These are phyloP conservation scores for Pelargonium nanum DNA, from an alignment of 345 rosid genomes.

Conservation along the genomic window DNA sequence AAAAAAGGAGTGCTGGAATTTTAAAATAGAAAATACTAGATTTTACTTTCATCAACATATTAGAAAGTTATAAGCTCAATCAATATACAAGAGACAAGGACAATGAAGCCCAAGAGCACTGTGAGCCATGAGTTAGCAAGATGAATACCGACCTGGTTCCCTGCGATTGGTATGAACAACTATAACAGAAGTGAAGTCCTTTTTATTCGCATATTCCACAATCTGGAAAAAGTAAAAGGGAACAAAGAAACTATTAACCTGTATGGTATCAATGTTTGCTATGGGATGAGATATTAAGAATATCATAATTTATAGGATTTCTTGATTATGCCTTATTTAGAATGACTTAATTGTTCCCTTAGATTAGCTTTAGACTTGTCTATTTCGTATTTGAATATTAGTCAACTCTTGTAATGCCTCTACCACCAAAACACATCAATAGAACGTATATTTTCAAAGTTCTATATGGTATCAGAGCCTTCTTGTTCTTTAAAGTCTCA, in stretches of 20 bases:
- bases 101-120: background rate
- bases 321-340: too few species aligned
- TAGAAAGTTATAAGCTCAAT: background rate
- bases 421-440: too few species aligned
- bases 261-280: background rate
- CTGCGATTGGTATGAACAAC: constrained; percentile 84
- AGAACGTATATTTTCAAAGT: too few species aligned
- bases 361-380: too few species aligned
- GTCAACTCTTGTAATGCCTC: too few species aligned
- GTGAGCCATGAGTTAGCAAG: background rate
- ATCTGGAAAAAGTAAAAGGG: constrained; percentile 34
- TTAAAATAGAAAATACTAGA: background rate
- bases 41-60: background rate
- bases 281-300: too few species aligned
- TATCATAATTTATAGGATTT: too few species aligned
- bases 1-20: background rate
- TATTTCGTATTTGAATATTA: too few species aligned
- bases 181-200: constrained; percentile 68
- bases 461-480: too few species aligned
- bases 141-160: constrained; percentile 61
- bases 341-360: too few species aligned
- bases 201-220: constrained; percentile 70
- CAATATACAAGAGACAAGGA: background rate
- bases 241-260: background rate
- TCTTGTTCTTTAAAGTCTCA: too few species aligned